Evolutionary conservation across 257 asterid genomes (phyloP).

Genomic region (Solanum piurae): DNA sequence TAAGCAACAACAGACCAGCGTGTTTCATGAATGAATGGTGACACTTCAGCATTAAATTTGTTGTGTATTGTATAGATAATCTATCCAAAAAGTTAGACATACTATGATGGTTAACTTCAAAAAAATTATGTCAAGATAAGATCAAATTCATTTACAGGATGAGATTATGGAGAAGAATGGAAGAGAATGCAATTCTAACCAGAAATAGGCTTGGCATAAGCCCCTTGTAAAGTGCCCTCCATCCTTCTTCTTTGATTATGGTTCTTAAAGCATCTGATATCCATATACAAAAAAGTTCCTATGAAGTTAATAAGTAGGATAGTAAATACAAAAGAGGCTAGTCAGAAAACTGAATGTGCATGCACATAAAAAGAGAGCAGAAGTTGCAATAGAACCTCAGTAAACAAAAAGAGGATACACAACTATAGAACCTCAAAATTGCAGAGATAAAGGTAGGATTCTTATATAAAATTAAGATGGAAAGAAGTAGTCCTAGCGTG

Average conservation of each 20-base stretch:
- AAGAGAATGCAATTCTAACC: conserved; percentile 33
- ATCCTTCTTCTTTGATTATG: conserved; percentile 89
- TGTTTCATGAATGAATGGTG: neutral
- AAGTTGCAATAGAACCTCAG: neutral
- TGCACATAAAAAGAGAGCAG: neutral
- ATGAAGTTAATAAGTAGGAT: neutral
- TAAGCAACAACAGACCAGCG: conserved; percentile 23
- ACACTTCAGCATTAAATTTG: neutral
- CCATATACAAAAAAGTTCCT: neutral
- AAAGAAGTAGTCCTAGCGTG: neutral
- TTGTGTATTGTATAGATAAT: neutral
- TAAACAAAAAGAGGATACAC: neutral
- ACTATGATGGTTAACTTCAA: neutral
- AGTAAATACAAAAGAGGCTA: neutral
- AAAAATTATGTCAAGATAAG: neutral
- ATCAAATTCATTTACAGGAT: neutral
- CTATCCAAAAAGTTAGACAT: neutral
- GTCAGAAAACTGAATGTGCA: neutral
- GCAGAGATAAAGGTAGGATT: neutral
- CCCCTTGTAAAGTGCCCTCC: conserved; percentile 89
- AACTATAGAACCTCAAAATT: neutral
- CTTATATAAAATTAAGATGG: neutral
- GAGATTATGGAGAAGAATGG: neutral
- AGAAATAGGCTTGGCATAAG: conserved; percentile 78
- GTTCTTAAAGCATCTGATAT: conserved; percentile 80